These are phyloP conservation scores for Amanita polypyramis DNA, from an alignment of 768 basidiomycete species.

Conservation along the genomic window DNA sequence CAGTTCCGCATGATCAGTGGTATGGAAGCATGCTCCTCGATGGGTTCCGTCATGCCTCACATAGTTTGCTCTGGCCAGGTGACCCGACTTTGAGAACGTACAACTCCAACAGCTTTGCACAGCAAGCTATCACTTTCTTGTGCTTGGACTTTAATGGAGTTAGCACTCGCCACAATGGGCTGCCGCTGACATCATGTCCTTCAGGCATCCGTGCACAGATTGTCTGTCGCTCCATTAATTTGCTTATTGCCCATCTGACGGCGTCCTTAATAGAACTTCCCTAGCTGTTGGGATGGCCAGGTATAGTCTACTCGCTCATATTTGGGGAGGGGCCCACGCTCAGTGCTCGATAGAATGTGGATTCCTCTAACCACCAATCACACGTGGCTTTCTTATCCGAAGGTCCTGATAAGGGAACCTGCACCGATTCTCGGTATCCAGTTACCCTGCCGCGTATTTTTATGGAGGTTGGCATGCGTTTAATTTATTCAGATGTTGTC, in stretches of 20 bases:
- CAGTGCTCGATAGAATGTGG: conserved; percentile 22
- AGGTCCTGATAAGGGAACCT: conserved; percentile 39
- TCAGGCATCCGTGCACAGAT: conserved; percentile 40
- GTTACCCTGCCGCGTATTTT: conserved; percentile 38
- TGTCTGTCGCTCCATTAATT: conserved; percentile 19
- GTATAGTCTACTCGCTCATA: conserved; percentile 14
- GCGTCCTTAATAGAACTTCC: conserved; percentile 30
- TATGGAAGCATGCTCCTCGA: conserved; percentile 11
- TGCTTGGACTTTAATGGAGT: conserved; percentile 37
- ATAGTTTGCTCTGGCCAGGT: conserved; percentile 16
- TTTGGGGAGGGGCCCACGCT: not conserved
- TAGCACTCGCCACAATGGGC: conserved; percentile 25
- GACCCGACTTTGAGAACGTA: conserved; percentile 36
- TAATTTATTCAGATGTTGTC: not conserved
- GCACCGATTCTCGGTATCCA: conserved; percentile 35
- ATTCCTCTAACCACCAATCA: conserved; percentile 42
- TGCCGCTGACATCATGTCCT: conserved; percentile 31
- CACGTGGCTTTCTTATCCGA: conserved; percentile 37
- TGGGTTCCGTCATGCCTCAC: not conserved
- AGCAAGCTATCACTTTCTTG: conserved; percentile 36
- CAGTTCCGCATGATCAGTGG: conserved; percentile 48
- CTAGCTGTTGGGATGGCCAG: conserved; percentile 48
- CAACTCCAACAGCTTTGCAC: conserved; percentile 30
- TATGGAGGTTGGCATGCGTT: conserved; percentile 29
- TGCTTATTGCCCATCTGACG: not conserved